Percentiles rank a stretch among this genome's conserved stretches.
These are phyloP conservation scores for Primulina tabacum DNA, from an alignment of 257 asterid genomes.

Conservation along the genomic window DNA sequence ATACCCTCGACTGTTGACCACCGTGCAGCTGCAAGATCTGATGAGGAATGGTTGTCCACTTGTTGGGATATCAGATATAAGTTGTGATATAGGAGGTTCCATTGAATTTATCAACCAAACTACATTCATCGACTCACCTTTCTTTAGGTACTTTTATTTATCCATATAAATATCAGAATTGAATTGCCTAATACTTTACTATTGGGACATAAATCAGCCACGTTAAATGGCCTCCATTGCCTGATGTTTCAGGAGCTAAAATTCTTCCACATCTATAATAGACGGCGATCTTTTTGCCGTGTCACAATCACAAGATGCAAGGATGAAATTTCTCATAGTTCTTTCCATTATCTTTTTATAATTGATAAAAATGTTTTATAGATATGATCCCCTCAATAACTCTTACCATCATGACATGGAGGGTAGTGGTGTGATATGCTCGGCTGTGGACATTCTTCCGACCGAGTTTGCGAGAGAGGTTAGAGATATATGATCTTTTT, in stretches of 20 bases:
- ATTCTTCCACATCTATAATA: background rate
- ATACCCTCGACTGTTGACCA: slow-evolving; percentile 75
- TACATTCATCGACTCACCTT: slow-evolving; percentile 86
- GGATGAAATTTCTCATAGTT: background rate
- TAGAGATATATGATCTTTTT: slow-evolving; percentile 11
- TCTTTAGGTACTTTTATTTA: slow-evolving; percentile 57
- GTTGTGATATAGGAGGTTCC: slow-evolving; percentile 93
- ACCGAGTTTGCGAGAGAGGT: slow-evolving; percentile 98
- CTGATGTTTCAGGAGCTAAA: background rate
- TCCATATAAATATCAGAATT: slow-evolving; percentile 1
- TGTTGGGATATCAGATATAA: slow-evolving; percentile 82
- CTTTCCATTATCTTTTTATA: slow-evolving; percentile 11
- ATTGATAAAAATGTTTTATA: slow-evolving; percentile 26
- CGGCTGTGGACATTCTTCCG: slow-evolving; percentile 95
- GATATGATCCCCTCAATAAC: slow-evolving; percentile 70
- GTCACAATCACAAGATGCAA: background rate
- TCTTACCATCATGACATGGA: slow-evolving; percentile 78
- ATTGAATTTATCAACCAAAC: slow-evolving; percentile 72
- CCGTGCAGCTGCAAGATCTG: slow-evolving; percentile 67
- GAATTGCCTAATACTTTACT: slow-evolving; percentile 2
- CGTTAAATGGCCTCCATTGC: too few relatives aligned
- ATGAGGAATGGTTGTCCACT: slow-evolving; percentile 65
- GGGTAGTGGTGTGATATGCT: slow-evolving; percentile 76
- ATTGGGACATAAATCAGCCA: background rate
- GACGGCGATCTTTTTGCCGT: background rate